Evolutionary conservation across 1,284 basidiomycete genomes (phyloP).

Genomic region (Fistulinella staudtii): DNA sequence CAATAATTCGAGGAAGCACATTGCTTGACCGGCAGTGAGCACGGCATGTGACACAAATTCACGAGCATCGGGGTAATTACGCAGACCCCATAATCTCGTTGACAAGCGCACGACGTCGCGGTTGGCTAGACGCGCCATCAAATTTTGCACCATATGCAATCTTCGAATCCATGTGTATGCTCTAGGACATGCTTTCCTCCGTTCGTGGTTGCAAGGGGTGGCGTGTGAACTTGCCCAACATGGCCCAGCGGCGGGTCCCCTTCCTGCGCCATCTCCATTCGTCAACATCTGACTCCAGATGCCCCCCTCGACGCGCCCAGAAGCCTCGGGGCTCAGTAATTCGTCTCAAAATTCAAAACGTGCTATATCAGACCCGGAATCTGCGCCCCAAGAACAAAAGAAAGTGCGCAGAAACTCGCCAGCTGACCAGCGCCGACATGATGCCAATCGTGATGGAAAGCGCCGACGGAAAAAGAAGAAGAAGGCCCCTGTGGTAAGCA

Average conservation of each 20-base stretch:
- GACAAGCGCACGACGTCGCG: no score
- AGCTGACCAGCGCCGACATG: constrained; percentile 26
- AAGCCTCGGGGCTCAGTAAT: constrained; percentile 16
- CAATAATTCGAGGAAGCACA: no score
- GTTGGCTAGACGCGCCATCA: no score
- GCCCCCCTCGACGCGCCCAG: constrained; percentile 23
- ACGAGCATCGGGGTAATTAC: no score
- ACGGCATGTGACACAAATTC: no score
- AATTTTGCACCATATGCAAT: no score
- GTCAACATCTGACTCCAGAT: constrained; percentile 8
- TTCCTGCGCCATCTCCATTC: background rate
- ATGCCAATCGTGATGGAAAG: constrained; percentile 39
- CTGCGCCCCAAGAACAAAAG: constrained; percentile 16
- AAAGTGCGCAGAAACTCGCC: constrained; percentile 21
- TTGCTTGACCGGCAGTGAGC: no score
- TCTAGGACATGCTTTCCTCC: no score
- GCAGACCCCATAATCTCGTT: no score
- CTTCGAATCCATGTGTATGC: no score
- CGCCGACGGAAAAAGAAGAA: constrained; percentile 40
- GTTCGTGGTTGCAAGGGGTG: constrained; percentile 9
- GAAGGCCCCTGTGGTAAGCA: constrained; percentile 36
- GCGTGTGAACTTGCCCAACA: constrained; percentile 23
- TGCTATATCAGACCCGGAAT: constrained; percentile 23
- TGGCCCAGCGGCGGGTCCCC: background rate
- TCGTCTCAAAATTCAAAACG: constrained; percentile 13